Percentiles rank a stretch among this genome's conserved stretches.
These are phyloP conservation scores for Tetracentron sinense DNA, from an alignment of 164 flowering plant species.

Conservation along the genomic window DNA sequence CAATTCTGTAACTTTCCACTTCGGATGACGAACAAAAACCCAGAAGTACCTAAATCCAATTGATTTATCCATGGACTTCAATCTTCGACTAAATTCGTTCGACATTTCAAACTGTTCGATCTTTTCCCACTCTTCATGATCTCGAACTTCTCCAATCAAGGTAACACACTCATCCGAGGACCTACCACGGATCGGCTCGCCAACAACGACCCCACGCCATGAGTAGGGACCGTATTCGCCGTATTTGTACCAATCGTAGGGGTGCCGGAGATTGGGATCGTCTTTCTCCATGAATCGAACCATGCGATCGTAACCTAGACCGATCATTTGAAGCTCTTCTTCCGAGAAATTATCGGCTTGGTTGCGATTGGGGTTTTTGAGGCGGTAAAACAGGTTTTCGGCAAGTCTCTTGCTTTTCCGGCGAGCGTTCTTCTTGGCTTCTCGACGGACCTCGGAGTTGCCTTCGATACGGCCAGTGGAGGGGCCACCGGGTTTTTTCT, in stretches of 20 bases:
- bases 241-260: constrained; percentile 93
- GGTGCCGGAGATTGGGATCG: constrained; percentile 80
- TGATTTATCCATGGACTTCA: constrained; percentile 41
- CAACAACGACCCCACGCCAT: constrained; percentile 87
- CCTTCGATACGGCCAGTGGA: constrained; percentile 67
- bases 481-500: constrained; percentile 50
- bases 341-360: constrained; percentile 76
- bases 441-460: constrained; percentile 50
- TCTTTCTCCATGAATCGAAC: constrained; percentile 89
- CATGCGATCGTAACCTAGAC: constrained; percentile 87
- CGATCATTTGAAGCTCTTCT: constrained; percentile 74
- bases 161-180: constrained; percentile 66
- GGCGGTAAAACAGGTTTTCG: constrained; percentile 71
- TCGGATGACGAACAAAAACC: constrained; percentile 91
- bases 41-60: constrained; percentile 64
- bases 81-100: constrained; percentile 43
- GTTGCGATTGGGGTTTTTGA: constrained; percentile 63
- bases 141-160: constrained; percentile 55
- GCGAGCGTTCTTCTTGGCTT: constrained; percentile 55
- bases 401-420: constrained; percentile 46
- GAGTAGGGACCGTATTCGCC: constrained; percentile 89
- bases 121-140: constrained; percentile 89
- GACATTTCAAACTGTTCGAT: constrained; percentile 80
- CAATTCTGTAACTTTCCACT: constrained; percentile 63
- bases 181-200: constrained; percentile 77